Evolutionary conservation across 352 stramenopile species (phyloP), one percentile per base, ranked within the genome.

Genomic region (Phytopythium montanum): DNA sequence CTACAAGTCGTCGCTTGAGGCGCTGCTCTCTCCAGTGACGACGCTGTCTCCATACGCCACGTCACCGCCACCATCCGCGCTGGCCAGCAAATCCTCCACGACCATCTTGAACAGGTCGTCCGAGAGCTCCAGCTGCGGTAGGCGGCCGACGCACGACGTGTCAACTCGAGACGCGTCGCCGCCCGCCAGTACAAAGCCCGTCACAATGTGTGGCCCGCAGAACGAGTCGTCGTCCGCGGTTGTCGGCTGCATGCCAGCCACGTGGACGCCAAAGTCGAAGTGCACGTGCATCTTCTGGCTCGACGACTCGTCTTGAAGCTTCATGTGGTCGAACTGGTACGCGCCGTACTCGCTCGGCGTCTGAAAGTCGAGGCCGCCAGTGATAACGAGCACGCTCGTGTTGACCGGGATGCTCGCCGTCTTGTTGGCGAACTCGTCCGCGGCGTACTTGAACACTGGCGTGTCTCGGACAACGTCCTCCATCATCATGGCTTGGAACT

Each of bases 211-310:
- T 33, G 70, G 64, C 7, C 71, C 72, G 42, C 76, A 81, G 19
- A 68, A 9, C 3, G 61, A 61, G 0, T 64, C 57, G 29, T 81
- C 66, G 6, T 78, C 45, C 38, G 38, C 19, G 23, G 62, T 63
- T 16, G 70, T 76, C 25, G 72, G 34, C 25, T 57, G 64, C 9
- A 75, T 49, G 25, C 72, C 64, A 14, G 68, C 70, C 10, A 68
- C 65, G 46, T 85, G 77, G 19, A 42, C 69, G 7, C 70, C 77
- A 54, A 73, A 71, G 2, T 82, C 70, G 45, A 79, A 85, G 34
- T 75, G 59, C 13, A 84, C 36, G 5, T 82, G 57, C 60, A 80
- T 67, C 34, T 82, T 82, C 44, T 64, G 54, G n/a, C 61, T 72
- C 54, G 61, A 61, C 28, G 55, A 46, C 31, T 48, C 64, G 2